Conservation (phyloP, 164 flowering plant genomes). For the Sextonia rubra region DNA sequence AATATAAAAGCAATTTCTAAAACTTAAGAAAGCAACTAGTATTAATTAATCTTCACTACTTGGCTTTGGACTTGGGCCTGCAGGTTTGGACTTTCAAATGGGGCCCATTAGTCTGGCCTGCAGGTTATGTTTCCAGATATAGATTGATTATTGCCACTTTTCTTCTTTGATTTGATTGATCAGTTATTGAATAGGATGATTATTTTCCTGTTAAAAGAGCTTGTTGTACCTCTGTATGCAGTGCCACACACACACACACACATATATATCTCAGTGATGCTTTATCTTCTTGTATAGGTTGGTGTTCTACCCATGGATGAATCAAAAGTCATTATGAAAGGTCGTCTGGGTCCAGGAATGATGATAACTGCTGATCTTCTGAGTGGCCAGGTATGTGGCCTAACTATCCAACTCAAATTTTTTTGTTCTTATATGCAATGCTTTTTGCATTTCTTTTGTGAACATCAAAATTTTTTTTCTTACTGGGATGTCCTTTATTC, state of each 20-base stretch:
- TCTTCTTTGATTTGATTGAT: no score
- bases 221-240: neutral
- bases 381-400: conserved; percentile 75
- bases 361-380: conserved; percentile 87
- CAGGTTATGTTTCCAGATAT: no score
- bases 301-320: conserved; percentile 97
- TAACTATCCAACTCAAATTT: neutral
- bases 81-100: no score
- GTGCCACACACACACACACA: no score
- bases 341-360: conserved; percentile 99
- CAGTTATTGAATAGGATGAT: neutral
- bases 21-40: no score
- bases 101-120: no score
- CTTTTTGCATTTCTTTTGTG: neutral
- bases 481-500: no score
- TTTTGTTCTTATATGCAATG: neutral
- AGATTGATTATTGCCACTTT: no score
- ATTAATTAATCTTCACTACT: no score
- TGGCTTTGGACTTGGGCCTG: no score
- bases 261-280: neutral
- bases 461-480: no score
- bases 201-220: neutral
- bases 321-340: conserved; percentile 83
- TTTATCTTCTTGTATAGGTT: conserved; percentile 43
- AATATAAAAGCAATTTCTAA: no score